phyloP scores from a whole-genome alignment of 495 filamentous ascomycete species.

The Clavariopsis aquatica region DNA sequence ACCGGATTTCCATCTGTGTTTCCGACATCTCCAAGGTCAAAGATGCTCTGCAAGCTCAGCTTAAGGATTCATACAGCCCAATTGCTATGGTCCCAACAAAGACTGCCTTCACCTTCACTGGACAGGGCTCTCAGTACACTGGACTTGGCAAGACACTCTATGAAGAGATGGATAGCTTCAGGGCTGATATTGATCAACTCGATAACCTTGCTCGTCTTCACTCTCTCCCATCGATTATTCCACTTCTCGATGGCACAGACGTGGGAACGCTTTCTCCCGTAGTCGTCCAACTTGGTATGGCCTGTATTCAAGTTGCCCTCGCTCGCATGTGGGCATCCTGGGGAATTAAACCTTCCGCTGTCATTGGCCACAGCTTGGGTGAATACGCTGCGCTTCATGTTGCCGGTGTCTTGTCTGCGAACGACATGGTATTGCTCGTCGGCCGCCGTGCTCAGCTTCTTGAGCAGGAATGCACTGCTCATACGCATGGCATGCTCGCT shows the following conservation, averaged over 20 bases:
- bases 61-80: constrained; percentile 49
- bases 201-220: constrained; percentile 68
- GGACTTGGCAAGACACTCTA: constrained; percentile 75
- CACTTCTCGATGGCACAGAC: constrained; percentile 66
- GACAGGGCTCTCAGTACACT: constrained; percentile 56
- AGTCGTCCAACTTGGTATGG: constrained; percentile 74
- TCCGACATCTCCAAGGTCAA: constrained; percentile 45
- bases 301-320: constrained; percentile 82
- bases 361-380: constrained; percentile 83
- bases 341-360: constrained; percentile 72
- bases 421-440: constrained; percentile 78
- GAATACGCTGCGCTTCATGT: constrained; percentile 86
- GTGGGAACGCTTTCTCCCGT: constrained; percentile 66
- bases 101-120: constrained; percentile 56
- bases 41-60: constrained; percentile 45
- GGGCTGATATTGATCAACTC: constrained; percentile 67
- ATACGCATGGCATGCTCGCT: constrained; percentile 66
- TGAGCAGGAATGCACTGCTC: constrained; percentile 65
- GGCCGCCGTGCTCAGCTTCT: constrained; percentile 78
- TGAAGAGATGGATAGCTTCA: constrained; percentile 65
- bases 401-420: constrained; percentile 74
- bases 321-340: constrained; percentile 77
- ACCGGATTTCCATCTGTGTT: constrained; percentile 47
- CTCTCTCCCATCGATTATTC: constrained; percentile 67
- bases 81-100: constrained; percentile 50